phyloP scores from a whole-genome alignment of 1,284 basidiomycete genomes.

The Rhizoctonia solani region DNA sequence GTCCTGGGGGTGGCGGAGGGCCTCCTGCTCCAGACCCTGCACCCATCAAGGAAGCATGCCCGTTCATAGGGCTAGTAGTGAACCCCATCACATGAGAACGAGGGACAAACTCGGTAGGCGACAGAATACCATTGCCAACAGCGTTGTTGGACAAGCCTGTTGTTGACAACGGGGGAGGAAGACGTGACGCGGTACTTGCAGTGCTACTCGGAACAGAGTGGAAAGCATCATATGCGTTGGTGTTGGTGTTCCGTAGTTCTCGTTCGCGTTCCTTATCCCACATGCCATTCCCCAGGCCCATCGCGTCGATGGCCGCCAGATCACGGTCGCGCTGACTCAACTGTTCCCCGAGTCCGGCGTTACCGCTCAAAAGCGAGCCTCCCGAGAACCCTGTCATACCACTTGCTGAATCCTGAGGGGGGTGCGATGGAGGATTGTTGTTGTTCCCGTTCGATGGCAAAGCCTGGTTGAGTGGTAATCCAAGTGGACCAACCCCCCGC shows the following conservation, averaged over 20 bases:
- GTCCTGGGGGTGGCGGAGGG: conserved; percentile 3
- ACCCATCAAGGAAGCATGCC: conserved; percentile 11
- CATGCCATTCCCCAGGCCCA: conserved; percentile 50
- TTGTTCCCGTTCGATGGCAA: conserved; percentile 2
- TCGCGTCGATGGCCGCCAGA: conserved; percentile 53
- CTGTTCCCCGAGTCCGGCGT: conserved; percentile 41
- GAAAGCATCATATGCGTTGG: conserved; percentile 70
- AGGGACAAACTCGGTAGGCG: conserved; percentile 27
- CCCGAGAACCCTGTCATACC: conserved; percentile 13
- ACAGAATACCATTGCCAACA: conserved; percentile 26
- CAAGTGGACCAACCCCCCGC: conserved; percentile 71
- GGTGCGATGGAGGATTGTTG: conserved; percentile 1
- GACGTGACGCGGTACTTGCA: neutral
- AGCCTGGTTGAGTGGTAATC: conserved; percentile 37
- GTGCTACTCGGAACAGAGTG: conserved; percentile 58
- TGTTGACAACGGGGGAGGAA: conserved; percentile 17
- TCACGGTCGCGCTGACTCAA: conserved; percentile 56
- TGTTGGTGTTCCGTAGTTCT: conserved; percentile 38
- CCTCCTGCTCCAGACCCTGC: conserved; percentile 5
- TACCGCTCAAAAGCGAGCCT: conserved; percentile 29
- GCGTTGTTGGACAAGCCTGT: conserved; percentile 11
- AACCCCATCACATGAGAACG: conserved; percentile 18
- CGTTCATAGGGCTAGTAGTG: conserved; percentile 21
- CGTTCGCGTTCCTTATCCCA: conserved; percentile 43
- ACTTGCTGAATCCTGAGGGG: conserved; percentile 9